phyloP scores from a whole-genome alignment of 441 rosid genomes.

The Flueggea neowawraea region DNA sequence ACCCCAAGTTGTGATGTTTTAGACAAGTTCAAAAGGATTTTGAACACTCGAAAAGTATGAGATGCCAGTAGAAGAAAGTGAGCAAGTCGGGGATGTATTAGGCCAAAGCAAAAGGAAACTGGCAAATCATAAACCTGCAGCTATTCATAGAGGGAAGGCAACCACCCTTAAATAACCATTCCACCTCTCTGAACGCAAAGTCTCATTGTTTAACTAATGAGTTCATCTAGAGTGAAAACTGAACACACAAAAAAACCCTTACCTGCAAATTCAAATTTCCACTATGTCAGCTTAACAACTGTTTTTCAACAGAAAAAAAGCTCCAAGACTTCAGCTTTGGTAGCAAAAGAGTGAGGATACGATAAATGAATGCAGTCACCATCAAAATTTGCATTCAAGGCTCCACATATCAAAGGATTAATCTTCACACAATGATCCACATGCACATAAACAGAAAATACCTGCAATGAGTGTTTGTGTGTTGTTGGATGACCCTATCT shows the following conservation, averaged over 20 bases:
- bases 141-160: too few species aligned
- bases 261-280: conserved; percentile 76
- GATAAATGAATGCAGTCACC: conserved; percentile 92
- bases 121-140: too few species aligned
- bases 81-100: too few species aligned
- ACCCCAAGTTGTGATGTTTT: too few species aligned
- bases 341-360: conserved; percentile 86
- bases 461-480: conserved; percentile 93
- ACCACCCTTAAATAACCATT: too few species aligned
- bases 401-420: conserved; percentile 89
- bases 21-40: too few species aligned
- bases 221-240: too few species aligned
- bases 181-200: too few species aligned
- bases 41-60: too few species aligned
- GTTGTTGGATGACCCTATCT: conserved; percentile 89
- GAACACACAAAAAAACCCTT: conserved; percentile 68
- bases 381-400: conserved; percentile 94
- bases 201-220: too few species aligned
- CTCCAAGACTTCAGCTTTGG: conserved; percentile 93
- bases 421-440: conserved; percentile 94
- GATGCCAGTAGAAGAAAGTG: too few species aligned
- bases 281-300: conserved; percentile 85
- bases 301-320: conserved; percentile 89
- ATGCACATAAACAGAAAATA: conserved; percentile 84
- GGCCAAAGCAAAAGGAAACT: too few species aligned